Conservation (phyloP, 192 early-diverging fungal species). For the Mortierella claussenii region DNA sequence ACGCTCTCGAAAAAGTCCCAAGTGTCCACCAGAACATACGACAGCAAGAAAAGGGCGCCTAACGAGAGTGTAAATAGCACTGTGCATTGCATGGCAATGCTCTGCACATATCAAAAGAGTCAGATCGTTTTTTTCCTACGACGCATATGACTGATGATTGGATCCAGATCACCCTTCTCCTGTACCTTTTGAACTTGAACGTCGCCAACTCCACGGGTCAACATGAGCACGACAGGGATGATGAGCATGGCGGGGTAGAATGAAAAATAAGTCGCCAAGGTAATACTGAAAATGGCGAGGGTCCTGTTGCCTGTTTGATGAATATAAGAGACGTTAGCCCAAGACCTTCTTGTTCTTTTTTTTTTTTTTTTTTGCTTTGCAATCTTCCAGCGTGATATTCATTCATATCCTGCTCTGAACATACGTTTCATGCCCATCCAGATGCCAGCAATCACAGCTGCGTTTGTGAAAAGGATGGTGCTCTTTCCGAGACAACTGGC, state of each 20-base stretch:
- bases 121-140: no score
- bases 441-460: slow-evolving; percentile 79
- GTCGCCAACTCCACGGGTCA: slow-evolving; percentile 31
- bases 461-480: slow-evolving; percentile 79
- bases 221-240: slow-evolving; percentile 64
- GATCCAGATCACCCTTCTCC: neutral
- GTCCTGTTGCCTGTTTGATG: slow-evolving; percentile 60
- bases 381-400: neutral
- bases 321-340: neutral
- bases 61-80: slow-evolving; percentile 55
- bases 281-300: slow-evolving; percentile 74
- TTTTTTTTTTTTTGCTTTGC: neutral
- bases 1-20: slow-evolving; percentile 75
- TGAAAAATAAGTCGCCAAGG: slow-evolving; percentile 85
- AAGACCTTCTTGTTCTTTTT: no score
- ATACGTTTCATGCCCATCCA: slow-evolving; percentile 71
- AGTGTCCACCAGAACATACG: slow-evolving; percentile 69
- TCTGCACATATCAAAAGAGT: no score
- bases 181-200: slow-evolving; percentile 19
- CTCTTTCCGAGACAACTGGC: slow-evolving; percentile 78
- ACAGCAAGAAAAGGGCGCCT: slow-evolving; percentile 63
- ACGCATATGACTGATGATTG: neutral
- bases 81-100: slow-evolving; percentile 12
- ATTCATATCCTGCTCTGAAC: neutral
- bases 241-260: slow-evolving; percentile 90